A percentile compares a stretch with the other conserved stretches of the same genome.
Evolutionary conservation across 1,284 basidiomycete species (phyloP).

Genomic region (Malassezia equina): DNA sequence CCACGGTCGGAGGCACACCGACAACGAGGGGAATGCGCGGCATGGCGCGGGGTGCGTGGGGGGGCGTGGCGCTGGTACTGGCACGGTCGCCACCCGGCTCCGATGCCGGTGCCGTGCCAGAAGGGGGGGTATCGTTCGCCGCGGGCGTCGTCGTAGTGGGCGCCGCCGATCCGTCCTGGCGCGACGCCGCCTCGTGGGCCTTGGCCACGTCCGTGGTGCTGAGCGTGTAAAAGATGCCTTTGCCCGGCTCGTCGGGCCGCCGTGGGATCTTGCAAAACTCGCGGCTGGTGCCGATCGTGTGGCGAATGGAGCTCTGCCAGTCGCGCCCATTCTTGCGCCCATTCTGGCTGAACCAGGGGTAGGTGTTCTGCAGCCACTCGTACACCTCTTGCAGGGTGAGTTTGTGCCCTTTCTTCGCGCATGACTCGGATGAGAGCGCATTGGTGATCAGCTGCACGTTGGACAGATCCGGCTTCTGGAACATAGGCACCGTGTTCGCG

Average conservation of each 20-base stretch:
- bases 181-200: slow-evolving; percentile 20
- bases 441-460: slow-evolving; percentile 40
- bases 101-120: background rate
- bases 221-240: slow-evolving; percentile 42
- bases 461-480: slow-evolving; percentile 37
- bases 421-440: slow-evolving; percentile 33
- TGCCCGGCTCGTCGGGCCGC: slow-evolving; percentile 36
- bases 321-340: slow-evolving; percentile 36
- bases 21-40: slow-evolving; percentile 56
- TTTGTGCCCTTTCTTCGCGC: slow-evolving; percentile 57
- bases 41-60: slow-evolving; percentile 9
- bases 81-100: background rate
- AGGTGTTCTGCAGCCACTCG: slow-evolving; percentile 75
- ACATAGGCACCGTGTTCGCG: slow-evolving; percentile 12
- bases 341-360: slow-evolving; percentile 65
- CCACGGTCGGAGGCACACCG: slow-evolving; percentile 54
- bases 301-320: slow-evolving; percentile 43
- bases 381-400: slow-evolving; percentile 85
- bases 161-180: background rate
- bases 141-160: background rate
- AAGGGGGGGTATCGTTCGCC: background rate
- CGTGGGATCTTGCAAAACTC: slow-evolving; percentile 40
- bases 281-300: slow-evolving; percentile 38
- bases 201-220: slow-evolving; percentile 28
- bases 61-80: slow-evolving; percentile 6